phyloP scores from a whole-genome alignment of 1,139 yeast genomes.

The Hansenula sp. region DNA sequence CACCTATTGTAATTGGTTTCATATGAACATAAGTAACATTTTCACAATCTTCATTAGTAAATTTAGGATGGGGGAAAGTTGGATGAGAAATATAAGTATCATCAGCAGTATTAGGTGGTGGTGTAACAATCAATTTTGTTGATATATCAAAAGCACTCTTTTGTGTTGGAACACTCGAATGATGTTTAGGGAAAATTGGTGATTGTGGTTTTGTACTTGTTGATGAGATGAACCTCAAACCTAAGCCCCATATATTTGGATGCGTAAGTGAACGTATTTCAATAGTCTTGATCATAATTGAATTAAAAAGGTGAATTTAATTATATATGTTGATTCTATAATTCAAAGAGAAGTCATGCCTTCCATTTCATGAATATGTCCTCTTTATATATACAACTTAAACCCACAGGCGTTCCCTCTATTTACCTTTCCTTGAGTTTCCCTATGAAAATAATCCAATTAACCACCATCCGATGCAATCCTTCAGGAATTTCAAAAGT shows the following conservation, averaged over 20 bases:
- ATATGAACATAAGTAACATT: slow-evolving; percentile 50
- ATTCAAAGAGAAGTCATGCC: too few species aligned
- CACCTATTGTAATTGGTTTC: slow-evolving; percentile 43
- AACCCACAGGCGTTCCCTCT: too few species aligned
- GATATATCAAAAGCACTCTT: not conserved
- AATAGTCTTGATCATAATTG: not conserved
- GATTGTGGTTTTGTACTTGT: not conserved
- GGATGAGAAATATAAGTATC: slow-evolving; percentile 26
- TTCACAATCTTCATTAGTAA: slow-evolving; percentile 43
- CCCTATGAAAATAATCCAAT: too few species aligned
- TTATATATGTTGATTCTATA: too few species aligned
- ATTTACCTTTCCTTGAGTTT: too few species aligned
- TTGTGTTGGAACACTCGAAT: not conserved
- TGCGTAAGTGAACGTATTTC: not conserved
- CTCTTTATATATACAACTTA: too few species aligned
- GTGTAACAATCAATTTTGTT: not conserved
- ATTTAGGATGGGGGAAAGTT: slow-evolving; percentile 55
- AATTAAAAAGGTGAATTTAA: too few species aligned
- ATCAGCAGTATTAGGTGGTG: not conserved
- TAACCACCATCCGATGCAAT: too few species aligned
- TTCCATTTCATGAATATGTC: too few species aligned
- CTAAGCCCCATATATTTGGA: not conserved
- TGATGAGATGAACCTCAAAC: not conserved
- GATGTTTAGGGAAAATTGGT: not conserved
- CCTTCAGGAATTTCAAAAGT: too few species aligned